Evolutionary conservation across 2,329 filamentous ascomycete species (phyloP).

Genomic region (Grosmannia serpens): DNA sequence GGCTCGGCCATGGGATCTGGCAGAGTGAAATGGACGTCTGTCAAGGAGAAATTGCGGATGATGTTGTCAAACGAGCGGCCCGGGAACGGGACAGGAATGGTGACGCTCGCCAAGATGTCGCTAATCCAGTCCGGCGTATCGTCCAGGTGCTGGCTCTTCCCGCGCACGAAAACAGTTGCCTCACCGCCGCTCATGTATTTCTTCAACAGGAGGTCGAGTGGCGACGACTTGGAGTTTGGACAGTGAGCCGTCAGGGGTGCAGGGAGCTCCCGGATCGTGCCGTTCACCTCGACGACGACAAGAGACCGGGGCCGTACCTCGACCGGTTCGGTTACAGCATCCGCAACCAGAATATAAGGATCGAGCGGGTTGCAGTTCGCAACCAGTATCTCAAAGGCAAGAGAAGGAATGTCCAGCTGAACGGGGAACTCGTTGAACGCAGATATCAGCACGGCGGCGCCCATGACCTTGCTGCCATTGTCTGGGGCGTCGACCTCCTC

Average conservation of each 20-base stretch:
- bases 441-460: conserved; percentile 63
- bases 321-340: conserved; percentile 57
- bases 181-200: conserved; percentile 72
- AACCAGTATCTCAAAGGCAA: conserved; percentile 77
- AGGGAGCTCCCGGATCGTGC: conserved; percentile 62
- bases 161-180: conserved; percentile 72
- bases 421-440: conserved; percentile 71
- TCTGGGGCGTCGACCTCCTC: conserved; percentile 50
- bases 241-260: conserved; percentile 61
- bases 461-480: conserved; percentile 52
- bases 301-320: conserved; percentile 56
- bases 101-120: conserved; percentile 69
- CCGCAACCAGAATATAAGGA: conserved; percentile 65
- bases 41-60: conserved; percentile 78
- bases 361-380: conserved; percentile 65
- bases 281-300: conserved; percentile 58
- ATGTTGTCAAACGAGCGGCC: conserved; percentile 71
- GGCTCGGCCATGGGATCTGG: conserved; percentile 73
- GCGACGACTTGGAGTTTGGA: conserved; percentile 66
- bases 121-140: conserved; percentile 73
- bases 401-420: conserved; percentile 61
- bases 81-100: conserved; percentile 73
- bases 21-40: conserved; percentile 74
- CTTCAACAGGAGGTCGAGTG: conserved; percentile 69
- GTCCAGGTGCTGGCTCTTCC: conserved; percentile 53